Base-by-base conservation (phyloP, 2,329 filamentous ascomycete genomes). In the Aspergillus melleus region DNA sequence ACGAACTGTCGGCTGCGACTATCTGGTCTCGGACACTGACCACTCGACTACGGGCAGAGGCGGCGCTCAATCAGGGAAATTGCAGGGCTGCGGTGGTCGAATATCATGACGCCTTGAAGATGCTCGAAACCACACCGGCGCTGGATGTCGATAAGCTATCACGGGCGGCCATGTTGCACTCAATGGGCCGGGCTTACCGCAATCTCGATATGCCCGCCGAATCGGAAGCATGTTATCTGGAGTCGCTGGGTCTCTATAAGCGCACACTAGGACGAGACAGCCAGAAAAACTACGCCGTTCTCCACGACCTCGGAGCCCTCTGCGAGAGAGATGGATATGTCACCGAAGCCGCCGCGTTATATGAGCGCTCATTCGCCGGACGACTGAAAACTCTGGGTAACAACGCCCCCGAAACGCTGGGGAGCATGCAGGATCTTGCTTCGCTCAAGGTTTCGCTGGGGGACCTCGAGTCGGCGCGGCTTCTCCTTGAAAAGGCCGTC, bases 311-410 rank as follows among this genome's bases (percentile, higher is more conserved):
- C 4, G 70, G 67, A 4, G 64, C 63, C 16, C 65, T 73, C 16
- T 71, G 65, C 24, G 70, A 70, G 46, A 68, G 61, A 50, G 70
- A 72, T 19, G 70, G 70, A 20, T 72, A 71, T 49, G 67, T 69
- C n/a, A 71, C 66, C 3, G 68, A 72, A 61, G 70, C 70, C 51
- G 63, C 70, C 4, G 70, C 68, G 51, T 53, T 73, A 6, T 72
- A 71, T 24, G 70, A 73, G 46, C 66, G 70, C 20, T 70, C 70
- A 32, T 70, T 70, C 39, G 70, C 70, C 53, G 70, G 70, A 26
- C 66, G 70, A 53, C 49, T 72, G 44, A 71, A 69, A 56, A 68
- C 62, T 1, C 63, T 72, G 2, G 70, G 70, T 11, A 66, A 68
- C 26, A 70, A 72, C 55, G 67, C 68, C 3, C 70, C 70, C 6